These are phyloP conservation scores for Lactarius quietus DNA, from an alignment of 768 basidiomycete genomes.

Conservation along the genomic window DNA sequence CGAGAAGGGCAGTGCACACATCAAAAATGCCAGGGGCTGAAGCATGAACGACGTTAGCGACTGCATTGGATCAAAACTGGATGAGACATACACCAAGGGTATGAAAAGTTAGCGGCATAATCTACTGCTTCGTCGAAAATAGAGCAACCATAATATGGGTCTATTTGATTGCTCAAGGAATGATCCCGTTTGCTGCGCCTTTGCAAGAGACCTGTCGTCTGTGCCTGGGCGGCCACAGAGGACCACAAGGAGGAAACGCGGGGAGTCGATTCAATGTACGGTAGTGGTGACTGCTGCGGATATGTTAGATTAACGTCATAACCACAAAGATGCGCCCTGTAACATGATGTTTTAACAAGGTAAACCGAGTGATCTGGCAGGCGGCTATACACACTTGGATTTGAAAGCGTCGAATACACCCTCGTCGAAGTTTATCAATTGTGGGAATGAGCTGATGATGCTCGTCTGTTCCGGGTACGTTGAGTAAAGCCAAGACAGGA, in stretches of 20 bases:
- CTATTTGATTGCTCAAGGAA: slow-evolving; percentile 20
- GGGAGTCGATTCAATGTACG: slow-evolving; percentile 30
- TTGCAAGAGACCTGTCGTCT: slow-evolving; percentile 33
- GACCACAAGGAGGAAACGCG: slow-evolving; percentile 17
- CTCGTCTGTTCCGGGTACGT: slow-evolving; percentile 38
- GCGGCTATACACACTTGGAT: slow-evolving; percentile 48
- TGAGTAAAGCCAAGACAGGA: neutral
- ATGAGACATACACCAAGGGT: slow-evolving; percentile 46
- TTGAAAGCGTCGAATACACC: slow-evolving; percentile 65
- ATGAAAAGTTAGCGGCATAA: slow-evolving; percentile 69
- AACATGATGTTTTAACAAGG: neutral
- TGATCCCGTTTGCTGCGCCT: slow-evolving; percentile 33
- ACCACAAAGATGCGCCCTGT: slow-evolving; percentile 57
- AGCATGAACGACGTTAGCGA: neutral
- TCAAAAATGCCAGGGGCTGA: slow-evolving; percentile 17
- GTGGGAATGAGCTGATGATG: slow-evolving; percentile 69
- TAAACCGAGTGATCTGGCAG: neutral
- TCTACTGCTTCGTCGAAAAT: slow-evolving; percentile 63
- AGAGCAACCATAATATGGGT: slow-evolving; percentile 46
- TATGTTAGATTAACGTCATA: slow-evolving; percentile 67
- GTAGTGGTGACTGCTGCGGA: slow-evolving; percentile 55
- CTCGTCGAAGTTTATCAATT: slow-evolving; percentile 68
- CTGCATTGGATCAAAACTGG: neutral
- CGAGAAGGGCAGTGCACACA: slow-evolving; percentile 7
- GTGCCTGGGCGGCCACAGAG: slow-evolving; percentile 30